Evolutionary conservation across 106 monocot genomes (phyloP).

Genomic region (Phalaenopsis equestris): DNA sequence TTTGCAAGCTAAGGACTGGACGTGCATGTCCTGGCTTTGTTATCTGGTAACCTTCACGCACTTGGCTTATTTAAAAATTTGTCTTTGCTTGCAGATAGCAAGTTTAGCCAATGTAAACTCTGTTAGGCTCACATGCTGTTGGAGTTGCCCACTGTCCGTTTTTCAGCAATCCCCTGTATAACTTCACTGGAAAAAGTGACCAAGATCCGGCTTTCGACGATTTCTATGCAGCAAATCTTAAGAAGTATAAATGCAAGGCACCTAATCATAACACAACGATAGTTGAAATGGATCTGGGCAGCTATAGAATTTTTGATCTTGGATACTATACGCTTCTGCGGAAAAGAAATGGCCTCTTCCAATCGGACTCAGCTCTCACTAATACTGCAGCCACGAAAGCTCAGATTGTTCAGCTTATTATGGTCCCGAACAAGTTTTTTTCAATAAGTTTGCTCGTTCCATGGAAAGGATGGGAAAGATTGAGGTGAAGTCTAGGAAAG

Average conservation of each 20-base stretch:
- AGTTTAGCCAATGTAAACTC: not conserved
- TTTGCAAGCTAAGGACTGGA: conserved; percentile 29
- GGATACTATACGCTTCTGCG: conserved; percentile 63
- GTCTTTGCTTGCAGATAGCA: not conserved
- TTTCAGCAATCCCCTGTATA: conserved; percentile 61
- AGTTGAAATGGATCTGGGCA: conserved; percentile 85
- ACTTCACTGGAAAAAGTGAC: conserved; percentile 59
- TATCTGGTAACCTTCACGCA: conserved; percentile 24
- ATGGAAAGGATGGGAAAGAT: conserved; percentile 78
- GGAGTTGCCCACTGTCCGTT: conserved; percentile 46
- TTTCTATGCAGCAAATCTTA: conserved; percentile 41
- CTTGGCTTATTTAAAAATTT: not conserved
- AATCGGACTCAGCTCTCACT: conserved; percentile 65
- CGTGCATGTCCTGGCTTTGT: conserved; percentile 27
- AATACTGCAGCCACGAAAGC: conserved; percentile 18
- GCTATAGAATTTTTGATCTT: conserved; percentile 56
- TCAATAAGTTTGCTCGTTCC: conserved; percentile 41
- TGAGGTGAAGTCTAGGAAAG: conserved; percentile 39
- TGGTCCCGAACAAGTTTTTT: conserved; percentile 37
- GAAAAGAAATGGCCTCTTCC: conserved; percentile 66
- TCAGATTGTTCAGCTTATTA: conserved; percentile 21
- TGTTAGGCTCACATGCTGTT: conserved; percentile 49
- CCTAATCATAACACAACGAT: conserved; percentile 33
- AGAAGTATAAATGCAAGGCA: conserved; percentile 41
- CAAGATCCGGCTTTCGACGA: conserved; percentile 48